Evolutionary conservation across 768 basidiomycete species (phyloP), one percentile per base, ranked within the genome.

Genomic region (Kwoniella mangroviensis): DNA sequence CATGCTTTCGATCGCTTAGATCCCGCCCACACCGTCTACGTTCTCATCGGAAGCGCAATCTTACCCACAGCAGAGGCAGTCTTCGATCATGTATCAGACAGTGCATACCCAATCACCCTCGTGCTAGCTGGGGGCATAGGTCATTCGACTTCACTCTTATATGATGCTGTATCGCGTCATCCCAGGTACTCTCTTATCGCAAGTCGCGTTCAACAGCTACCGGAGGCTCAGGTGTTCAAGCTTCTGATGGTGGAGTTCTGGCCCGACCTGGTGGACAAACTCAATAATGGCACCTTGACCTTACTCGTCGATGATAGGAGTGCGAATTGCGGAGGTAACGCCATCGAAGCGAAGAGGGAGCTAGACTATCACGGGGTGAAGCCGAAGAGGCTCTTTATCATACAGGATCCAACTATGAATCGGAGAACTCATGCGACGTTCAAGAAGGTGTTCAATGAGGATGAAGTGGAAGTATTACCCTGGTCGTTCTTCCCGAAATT

Each of bases 331-430:
- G 70, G 70, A 24, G 65, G 56, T 7, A 72, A 72, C 41, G 70
- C 66, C 3, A 51, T 59, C 22, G 55, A 59, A 28, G 54, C 40
- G 5, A 57, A 56, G 54, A 26, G 26, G 43, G 22, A 63, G 10
- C 21, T 72, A 28, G 62, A 64, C 9, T 11, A 26, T 19, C 21
- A 52, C 9, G 62, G 55, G 13, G 64, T 68, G 11, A 28, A 21
- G 17, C 66, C 70, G 6, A 54, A 59, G 17, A 7, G 43, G 10
- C n/a, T 72, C 4, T 41, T 58, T 34, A 62, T 72, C 45, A 34
- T 72, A 13, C 70, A 72, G 64, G 70, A 72, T 53, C 70, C 70
- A 1, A 72, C 70, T 17, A 72, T 72, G 70, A 22, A 55, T 24
- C 43, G 70, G 40, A 26, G 70, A n/a, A 72, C 70, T 4, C 4